phyloP scores from a whole-genome alignment of 805 yeast genomes.

The Candida cerambycidarum region DNA sequence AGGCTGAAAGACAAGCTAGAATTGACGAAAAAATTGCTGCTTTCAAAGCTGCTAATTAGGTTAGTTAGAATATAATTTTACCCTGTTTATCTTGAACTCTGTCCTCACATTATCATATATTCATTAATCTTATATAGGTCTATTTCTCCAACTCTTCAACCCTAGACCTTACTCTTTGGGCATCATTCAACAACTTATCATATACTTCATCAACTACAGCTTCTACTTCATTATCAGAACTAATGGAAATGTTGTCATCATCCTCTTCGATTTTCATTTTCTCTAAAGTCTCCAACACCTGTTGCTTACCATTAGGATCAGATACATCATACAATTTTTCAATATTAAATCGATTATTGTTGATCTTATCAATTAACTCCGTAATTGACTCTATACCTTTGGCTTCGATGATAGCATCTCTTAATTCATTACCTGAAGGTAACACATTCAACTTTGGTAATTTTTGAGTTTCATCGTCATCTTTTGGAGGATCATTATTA shows the following conservation, averaged over 20 bases:
- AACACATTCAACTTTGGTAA: constrained; percentile 38
- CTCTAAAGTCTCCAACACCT: constrained; percentile 19
- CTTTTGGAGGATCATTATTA: constrained; percentile 18
- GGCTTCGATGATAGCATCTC: constrained; percentile 67
- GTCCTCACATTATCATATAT: background rate
- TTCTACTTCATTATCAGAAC: constrained; percentile 22
- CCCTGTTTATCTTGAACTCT: no score
- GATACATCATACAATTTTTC: constrained; percentile 46
- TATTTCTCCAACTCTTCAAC: background rate
- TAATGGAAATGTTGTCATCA: constrained; percentile 28
- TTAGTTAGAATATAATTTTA: no score
- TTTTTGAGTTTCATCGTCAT: constrained; percentile 10
- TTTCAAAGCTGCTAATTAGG: constrained; percentile 59
- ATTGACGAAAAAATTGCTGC: constrained; percentile 93
- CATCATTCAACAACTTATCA: constrained; percentile 68
- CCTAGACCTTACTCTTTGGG: constrained; percentile 62
- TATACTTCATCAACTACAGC: constrained; percentile 69
- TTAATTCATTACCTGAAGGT: constrained; percentile 55
- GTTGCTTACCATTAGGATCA: constrained; percentile 19
- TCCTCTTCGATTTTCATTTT: constrained; percentile 18
- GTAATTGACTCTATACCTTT: constrained; percentile 71
- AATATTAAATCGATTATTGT: constrained; percentile 50
- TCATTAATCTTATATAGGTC: background rate
- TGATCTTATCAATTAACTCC: constrained; percentile 66
- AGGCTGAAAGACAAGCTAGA: constrained; percentile 85